Base-by-base conservation (phyloP, 2,329 filamentous ascomycete genomes). In the Cladosporium sp. region DNA sequence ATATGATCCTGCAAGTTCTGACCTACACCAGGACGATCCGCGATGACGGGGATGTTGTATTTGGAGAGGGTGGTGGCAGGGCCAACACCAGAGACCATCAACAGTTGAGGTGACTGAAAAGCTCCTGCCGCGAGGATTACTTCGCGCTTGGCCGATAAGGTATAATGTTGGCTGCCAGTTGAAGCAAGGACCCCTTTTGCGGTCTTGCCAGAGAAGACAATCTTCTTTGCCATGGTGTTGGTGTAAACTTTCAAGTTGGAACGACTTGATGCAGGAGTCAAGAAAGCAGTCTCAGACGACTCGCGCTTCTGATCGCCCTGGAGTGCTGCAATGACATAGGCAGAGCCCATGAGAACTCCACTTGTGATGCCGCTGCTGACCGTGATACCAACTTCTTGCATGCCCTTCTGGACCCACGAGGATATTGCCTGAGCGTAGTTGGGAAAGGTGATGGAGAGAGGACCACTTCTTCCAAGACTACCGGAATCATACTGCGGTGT, bases 111-210 rank as follows among this genome's bases (percentile, higher is more conserved):
- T 2, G 72, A 75, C 35, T 75, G 73, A 58, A 77, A 76, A 1
- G 70, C 67, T 19, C 76, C 76, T 0, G 74, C 75, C 0, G 75
- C 75, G 1, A 78, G 53, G 20, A 79, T 75, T 19, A 78, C 73
- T 61, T 78, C 76, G 36, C 74, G 73, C 8, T 63, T 68, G 1
- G 74, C 73, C 0, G 56, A 56, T 37, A 69, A 52, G 19, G 40
- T 68, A 58, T 61, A 53, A 22, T 12, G 19, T 12, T 22, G 13
- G 25, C 52, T 60, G 3, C 61, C 63, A 22, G 25, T 42, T 9
- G 69, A 12, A 3, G 49, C 53, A 7, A 13, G n/a, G 9, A 56
- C 53, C 12, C 42, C 42, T 1, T 20, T 28, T 13, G 53, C 53
- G 8, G 13, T 39, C 4, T 28, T 32, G 3, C 32, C 25, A 12